These are phyloP conservation scores for Hordeum pubiflorum DNA, from an alignment of 202 grass and related monocot genomes.

Conservation along the genomic window DNA sequence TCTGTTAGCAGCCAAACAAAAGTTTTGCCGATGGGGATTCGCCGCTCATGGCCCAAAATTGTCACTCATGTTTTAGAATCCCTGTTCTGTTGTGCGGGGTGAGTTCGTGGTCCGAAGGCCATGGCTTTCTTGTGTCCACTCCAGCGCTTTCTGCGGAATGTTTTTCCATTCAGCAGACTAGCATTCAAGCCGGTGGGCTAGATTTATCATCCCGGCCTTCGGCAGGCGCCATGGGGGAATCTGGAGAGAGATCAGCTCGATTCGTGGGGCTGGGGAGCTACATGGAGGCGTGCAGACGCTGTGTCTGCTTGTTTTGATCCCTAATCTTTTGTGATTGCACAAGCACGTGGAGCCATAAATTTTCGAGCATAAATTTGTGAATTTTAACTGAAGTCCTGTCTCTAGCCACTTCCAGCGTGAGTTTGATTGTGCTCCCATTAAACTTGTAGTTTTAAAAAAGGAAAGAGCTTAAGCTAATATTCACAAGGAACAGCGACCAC, in stretches of 20 bases:
- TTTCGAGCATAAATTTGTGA: not conserved
- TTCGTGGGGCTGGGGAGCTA: not conserved
- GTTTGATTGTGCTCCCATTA: not conserved
- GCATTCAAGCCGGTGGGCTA: not conserved
- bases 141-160: not conserved
- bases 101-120: not conserved
- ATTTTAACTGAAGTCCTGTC: not conserved
- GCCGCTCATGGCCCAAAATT: not conserved
- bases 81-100: no score
- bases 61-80: not conserved
- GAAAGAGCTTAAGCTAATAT: not conserved
- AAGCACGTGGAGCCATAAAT: not conserved
- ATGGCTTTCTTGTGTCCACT: not conserved
- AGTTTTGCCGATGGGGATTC: not conserved
- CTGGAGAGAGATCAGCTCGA: not conserved
- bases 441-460: not conserved
- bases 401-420: not conserved
- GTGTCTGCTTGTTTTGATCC: not conserved
- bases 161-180: not conserved
- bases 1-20: not conserved
- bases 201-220: not conserved
- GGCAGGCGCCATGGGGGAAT: not conserved
- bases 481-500: no score
- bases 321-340: not conserved
- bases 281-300: not conserved